Evolutionary conservation across 176 grass and related monocot genomes (phyloP).

Genomic region (Musa beccarii): DNA sequence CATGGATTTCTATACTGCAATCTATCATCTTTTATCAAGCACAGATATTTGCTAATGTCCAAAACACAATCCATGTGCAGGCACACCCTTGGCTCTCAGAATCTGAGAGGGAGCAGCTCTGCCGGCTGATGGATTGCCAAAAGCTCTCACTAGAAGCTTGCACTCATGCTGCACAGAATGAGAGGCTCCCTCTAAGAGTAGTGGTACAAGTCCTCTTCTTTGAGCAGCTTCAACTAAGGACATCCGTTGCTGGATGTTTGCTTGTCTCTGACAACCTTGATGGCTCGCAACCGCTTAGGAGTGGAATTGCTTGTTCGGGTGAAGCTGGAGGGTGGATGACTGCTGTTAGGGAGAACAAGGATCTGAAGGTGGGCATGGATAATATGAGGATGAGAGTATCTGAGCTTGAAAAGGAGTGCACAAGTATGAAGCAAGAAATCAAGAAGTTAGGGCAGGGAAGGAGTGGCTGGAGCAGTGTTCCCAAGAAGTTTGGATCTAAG

Average conservation of each 20-base stretch:
- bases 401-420: conserved; percentile 17
- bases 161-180: conserved; percentile 21
- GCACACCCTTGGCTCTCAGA: conserved; percentile 12
- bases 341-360: not conserved
- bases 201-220: conserved; percentile 17
- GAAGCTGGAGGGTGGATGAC: conserved; percentile 6
- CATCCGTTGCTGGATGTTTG: conserved; percentile 10
- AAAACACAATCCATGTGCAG: not conserved
- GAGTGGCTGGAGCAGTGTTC: not conserved
- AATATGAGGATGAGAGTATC: conserved; percentile 11
- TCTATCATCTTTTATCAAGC: too few species aligned
- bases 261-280: conserved; percentile 17
- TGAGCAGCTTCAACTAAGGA: conserved; percentile 20
- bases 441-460: conserved; percentile 8
- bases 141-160: conserved; percentile 19
- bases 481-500: not conserved
- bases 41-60: not conserved
- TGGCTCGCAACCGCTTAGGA: not conserved
- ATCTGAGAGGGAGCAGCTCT: conserved; percentile 7
- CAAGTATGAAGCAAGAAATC: conserved; percentile 9
- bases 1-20: too few species aligned
- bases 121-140: conserved; percentile 12
- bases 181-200: conserved; percentile 12
- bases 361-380: conserved; percentile 9
- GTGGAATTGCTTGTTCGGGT: not conserved